These are phyloP conservation scores for Cladophialophora chaetospira DNA, from an alignment of 2,329 filamentous ascomycete species.

Conservation along the genomic window DNA sequence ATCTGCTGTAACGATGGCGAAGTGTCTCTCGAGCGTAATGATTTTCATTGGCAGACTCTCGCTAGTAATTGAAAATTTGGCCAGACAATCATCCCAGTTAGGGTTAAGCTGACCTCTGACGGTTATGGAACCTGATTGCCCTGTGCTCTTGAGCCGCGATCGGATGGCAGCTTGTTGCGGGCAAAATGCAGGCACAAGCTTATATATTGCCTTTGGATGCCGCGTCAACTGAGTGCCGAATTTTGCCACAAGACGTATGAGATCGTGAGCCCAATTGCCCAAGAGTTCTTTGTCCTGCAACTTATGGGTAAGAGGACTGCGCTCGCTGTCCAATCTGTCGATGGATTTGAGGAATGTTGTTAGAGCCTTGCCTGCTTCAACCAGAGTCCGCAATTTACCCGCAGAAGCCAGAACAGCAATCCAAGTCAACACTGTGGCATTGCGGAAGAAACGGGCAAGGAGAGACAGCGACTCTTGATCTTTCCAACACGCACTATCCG, in stretches of 20 bases:
- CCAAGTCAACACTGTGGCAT: slow-evolving; percentile 37
- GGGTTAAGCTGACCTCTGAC: background rate
- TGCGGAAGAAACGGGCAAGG: slow-evolving; percentile 17
- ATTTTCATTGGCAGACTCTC: background rate
- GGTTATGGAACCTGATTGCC: slow-evolving; percentile 15
- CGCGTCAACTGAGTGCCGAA: slow-evolving; percentile 37
- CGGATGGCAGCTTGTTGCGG: slow-evolving; percentile 42
- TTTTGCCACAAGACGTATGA: slow-evolving; percentile 41
- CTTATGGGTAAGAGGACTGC: slow-evolving; percentile 21
- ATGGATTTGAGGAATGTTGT: slow-evolving; percentile 10
- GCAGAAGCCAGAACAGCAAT: slow-evolving; percentile 36
- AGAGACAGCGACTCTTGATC: slow-evolving; percentile 11
- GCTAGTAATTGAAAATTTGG: slow-evolving; percentile 20
- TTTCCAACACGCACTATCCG: background rate
- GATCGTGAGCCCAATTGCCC: slow-evolving; percentile 39
- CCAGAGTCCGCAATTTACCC: slow-evolving; percentile 34
- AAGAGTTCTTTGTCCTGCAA: slow-evolving; percentile 33
- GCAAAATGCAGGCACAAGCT: slow-evolving; percentile 44
- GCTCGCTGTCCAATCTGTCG: slow-evolving; percentile 26
- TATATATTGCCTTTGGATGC: slow-evolving; percentile 41
- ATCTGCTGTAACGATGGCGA: slow-evolving; percentile 32
- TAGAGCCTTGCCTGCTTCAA: slow-evolving; percentile 35
- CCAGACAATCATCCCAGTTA: slow-evolving; percentile 30
- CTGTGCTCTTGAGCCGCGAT: slow-evolving; percentile 25
- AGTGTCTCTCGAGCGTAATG: slow-evolving; percentile 25